Base-by-base conservation (phyloP, 2,329 filamentous ascomycete species). In the Stylonectria norvegica region DNA sequence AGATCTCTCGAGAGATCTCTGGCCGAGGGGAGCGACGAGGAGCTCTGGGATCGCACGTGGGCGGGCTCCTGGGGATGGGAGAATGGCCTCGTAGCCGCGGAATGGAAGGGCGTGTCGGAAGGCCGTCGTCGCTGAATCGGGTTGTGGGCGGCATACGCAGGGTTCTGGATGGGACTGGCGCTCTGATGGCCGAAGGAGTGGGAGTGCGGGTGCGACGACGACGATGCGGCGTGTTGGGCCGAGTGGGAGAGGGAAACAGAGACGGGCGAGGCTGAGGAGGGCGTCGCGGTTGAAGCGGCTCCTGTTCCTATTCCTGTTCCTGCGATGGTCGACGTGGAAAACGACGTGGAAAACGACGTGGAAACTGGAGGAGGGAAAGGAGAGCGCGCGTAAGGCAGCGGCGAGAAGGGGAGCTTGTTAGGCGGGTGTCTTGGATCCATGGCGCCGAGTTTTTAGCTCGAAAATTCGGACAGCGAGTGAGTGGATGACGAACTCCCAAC, bases 31-130 rank as follows among this genome's bases (percentile, higher is more conserved):
- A 72, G 60, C 29, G 70, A 71, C 7, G 71, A 69, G n/a, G 69
- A 52, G 57, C 66, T 71, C 39, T 64, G 69, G 41, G 69, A 65
- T 45, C 69, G 69, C 38, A 65, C 60, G 57, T 68, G 68, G 37
- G 59, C 57, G 27, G 61, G 50, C 22, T 63, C 55, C 50, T 63
- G 62, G 47, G 46, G 9, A 6, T 10, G 8, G 8, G 27, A 58
- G 47, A 50, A 51, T 15, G 56, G 43, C 30, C 49, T 55, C 49
- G 63, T 56, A 14, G 50, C 49, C 34, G 63, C 56, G n/a, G 63
- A 45, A 46, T 67, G 67, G 49, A 64, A 72, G 34, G 62, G 57
- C n/a, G 68, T 63, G 49, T 73, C 70, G 49, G 69, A 70, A 16
- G 64, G 63, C 47, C 64, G 65, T 47, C 67, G 65, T 47, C 67